Percentiles rank a stretch among this genome's conserved stretches.
Evolutionary conservation across 2,329 filamentous ascomycete species (phyloP).

Genomic region (Nemania serpens): DNA sequence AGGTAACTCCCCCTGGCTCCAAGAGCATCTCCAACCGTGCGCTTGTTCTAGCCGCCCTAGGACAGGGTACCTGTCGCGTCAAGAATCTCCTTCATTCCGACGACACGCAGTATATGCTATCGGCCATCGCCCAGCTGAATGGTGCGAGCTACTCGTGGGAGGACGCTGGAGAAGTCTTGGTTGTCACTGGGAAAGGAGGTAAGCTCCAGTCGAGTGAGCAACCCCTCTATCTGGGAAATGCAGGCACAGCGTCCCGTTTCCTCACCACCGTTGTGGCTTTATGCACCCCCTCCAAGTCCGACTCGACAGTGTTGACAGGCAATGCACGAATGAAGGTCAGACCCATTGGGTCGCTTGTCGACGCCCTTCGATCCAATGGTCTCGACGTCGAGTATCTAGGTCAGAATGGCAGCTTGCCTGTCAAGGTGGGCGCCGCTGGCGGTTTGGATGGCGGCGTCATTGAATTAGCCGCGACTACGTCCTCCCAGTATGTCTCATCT

Average conservation of each 20-base stretch:
- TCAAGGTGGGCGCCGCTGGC: constrained; percentile 79
- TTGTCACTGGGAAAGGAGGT: constrained; percentile 90
- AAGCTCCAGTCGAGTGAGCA: constrained; percentile 74
- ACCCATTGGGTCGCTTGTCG: constrained; percentile 90
- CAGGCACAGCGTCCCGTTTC: constrained; percentile 94
- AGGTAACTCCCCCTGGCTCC: constrained; percentile 88
- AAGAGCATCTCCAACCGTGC: constrained; percentile 98
- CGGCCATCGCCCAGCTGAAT: constrained; percentile 81
- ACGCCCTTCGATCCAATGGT: constrained; percentile 85
- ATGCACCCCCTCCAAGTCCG: constrained; percentile 67
- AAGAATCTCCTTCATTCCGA: constrained; percentile 94
- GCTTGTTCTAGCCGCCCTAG: constrained; percentile 89
- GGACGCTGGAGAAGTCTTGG: constrained; percentile 86
- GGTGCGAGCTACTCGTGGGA: constrained; percentile 94
- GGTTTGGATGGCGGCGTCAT: constrained; percentile 87
- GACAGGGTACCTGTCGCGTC: constrained; percentile 82
- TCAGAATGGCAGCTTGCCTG: constrained; percentile 79
- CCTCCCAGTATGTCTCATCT: constrained; percentile 98
- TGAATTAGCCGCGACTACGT: constrained; percentile 90
- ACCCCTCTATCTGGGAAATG: constrained; percentile 91
- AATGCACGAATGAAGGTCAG: constrained; percentile 96
- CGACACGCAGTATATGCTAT: constrained; percentile 96
- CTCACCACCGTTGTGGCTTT: constrained; percentile 89
- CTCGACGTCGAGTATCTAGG: constrained; percentile 87
- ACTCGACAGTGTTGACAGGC: constrained; percentile 82